phyloP scores from a whole-genome alignment of 2,329 filamentous ascomycete species.

The Chaetomiaceae sp. region DNA sequence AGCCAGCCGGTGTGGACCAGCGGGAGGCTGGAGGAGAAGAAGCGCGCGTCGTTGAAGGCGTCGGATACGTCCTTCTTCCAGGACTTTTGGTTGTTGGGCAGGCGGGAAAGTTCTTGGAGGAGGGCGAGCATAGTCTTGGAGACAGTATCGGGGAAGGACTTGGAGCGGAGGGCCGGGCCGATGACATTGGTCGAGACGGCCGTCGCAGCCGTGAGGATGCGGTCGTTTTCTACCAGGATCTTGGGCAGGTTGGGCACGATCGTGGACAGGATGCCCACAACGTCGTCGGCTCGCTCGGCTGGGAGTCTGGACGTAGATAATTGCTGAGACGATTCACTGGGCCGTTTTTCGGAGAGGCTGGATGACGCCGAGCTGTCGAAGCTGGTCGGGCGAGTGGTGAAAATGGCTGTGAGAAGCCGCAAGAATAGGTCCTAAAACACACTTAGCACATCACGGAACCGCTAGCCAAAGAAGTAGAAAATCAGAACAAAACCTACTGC shows the following conservation, averaged over 20 bases:
- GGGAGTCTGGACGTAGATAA: conserved; percentile 29
- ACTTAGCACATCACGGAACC: conserved; percentile 28
- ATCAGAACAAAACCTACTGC: conserved; percentile 50
- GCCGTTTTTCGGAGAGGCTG: conserved; percentile 35
- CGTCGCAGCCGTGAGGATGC: conserved; percentile 70
- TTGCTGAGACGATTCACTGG: conserved; percentile 31
- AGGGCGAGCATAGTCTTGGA: conserved; percentile 66
- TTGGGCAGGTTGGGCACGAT: conserved; percentile 77
- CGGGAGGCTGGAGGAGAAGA: conserved; percentile 67
- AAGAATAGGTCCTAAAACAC: conserved; percentile 72
- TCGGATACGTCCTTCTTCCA: conserved; percentile 93
- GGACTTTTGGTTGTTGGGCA: conserved; percentile 75
- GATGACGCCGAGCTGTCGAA: conserved; percentile 49
- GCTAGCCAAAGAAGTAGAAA: background rate
- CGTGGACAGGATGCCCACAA: conserved; percentile 71
- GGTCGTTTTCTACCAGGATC: conserved; percentile 80
- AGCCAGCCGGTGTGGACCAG: conserved; percentile 75
- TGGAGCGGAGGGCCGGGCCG: conserved; percentile 74
- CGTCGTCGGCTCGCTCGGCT: conserved; percentile 60
- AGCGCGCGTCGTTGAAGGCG: conserved; percentile 82
- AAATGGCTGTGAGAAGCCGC: conserved; percentile 83
- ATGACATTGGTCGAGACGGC: conserved; percentile 82
- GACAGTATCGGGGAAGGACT: conserved; percentile 81
- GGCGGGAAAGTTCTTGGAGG: conserved; percentile 68
- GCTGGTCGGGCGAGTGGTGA: conserved; percentile 78